Conservation (phyloP, 768 basidiomycete species). For the Rubroboletus satanas region DNA sequence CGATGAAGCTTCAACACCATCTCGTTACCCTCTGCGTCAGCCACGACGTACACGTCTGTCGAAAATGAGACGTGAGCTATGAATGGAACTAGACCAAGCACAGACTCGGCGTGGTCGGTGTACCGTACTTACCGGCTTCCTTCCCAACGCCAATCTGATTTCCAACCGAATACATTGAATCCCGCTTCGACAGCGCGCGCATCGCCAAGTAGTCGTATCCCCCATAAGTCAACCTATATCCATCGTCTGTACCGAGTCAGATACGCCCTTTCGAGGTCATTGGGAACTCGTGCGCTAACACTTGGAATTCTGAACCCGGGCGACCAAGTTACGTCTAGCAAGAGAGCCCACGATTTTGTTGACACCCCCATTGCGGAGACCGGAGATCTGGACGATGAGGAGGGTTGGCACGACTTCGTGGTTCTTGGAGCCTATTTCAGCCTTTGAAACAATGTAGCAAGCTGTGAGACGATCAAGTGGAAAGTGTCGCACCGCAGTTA, state of each 20-base stretch:
- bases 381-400: constrained; percentile 89
- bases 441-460: constrained; percentile 43
- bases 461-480: neutral
- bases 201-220: constrained; percentile 98
- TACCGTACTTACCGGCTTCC: constrained; percentile 69
- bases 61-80: constrained; percentile 3
- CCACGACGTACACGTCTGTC: constrained; percentile 82
- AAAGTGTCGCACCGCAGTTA: constrained; percentile 68
- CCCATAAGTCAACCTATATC: constrained; percentile 94
- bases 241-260: constrained; percentile 67
- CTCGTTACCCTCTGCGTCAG: constrained; percentile 76
- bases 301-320: constrained; percentile 86
- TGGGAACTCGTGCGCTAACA: constrained; percentile 46
- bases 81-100: neutral
- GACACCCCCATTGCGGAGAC: constrained; percentile 87
- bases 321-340: constrained; percentile 88
- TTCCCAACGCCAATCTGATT: constrained; percentile 99
- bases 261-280: neutral
- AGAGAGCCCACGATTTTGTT: constrained; percentile 89
- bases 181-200: constrained; percentile 86
- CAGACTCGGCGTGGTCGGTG: neutral
- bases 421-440: constrained; percentile 97
- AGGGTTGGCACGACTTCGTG: constrained; percentile 91
- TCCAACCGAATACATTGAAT: constrained; percentile 85
- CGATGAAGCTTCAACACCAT: constrained; percentile 93